phyloP scores from a whole-genome alignment of 306 rosid genomes.

The Cicer bijugum region DNA sequence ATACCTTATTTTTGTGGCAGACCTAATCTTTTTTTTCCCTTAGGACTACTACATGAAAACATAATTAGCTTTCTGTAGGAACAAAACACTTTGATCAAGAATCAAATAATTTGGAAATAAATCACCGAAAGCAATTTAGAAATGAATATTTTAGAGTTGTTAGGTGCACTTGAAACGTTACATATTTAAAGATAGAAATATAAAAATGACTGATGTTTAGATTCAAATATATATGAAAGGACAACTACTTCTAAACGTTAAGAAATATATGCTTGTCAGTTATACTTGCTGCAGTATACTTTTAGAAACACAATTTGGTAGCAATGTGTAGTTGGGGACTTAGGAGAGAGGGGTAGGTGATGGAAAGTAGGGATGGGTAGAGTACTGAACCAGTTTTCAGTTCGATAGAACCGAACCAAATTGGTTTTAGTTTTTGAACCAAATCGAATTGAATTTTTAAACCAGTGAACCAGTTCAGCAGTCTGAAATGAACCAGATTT shows the following conservation, averaged over 20 bases:
- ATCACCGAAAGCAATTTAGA: background rate
- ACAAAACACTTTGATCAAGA: background rate
- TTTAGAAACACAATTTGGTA: conserved; percentile 1
- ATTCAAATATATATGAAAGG: background rate
- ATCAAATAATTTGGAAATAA: conserved; percentile 15
- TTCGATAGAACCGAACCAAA: too few species aligned
- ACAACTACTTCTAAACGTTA: background rate
- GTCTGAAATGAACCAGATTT: too few species aligned
- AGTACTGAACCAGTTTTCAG: too few species aligned
- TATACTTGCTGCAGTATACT: background rate
- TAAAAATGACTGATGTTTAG: conserved; percentile 1
- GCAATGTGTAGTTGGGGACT: background rate
- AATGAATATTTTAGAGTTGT: conserved; percentile 1
- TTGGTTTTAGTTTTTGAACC: too few species aligned
- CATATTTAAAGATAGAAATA: background rate
- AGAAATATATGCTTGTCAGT: background rate
- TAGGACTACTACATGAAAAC: background rate
- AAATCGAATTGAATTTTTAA: too few species aligned
- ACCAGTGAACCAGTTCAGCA: too few species aligned
- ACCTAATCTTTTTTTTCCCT: background rate
- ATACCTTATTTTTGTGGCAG: background rate
- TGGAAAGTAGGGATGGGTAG: background rate
- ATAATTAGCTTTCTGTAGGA: conserved; percentile 2
- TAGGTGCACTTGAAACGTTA: background rate
- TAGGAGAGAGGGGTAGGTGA: background rate